Evolutionary conservation across 768 basidiomycete genomes (phyloP).

Genomic region (Aureoboletus auriporus): DNA sequence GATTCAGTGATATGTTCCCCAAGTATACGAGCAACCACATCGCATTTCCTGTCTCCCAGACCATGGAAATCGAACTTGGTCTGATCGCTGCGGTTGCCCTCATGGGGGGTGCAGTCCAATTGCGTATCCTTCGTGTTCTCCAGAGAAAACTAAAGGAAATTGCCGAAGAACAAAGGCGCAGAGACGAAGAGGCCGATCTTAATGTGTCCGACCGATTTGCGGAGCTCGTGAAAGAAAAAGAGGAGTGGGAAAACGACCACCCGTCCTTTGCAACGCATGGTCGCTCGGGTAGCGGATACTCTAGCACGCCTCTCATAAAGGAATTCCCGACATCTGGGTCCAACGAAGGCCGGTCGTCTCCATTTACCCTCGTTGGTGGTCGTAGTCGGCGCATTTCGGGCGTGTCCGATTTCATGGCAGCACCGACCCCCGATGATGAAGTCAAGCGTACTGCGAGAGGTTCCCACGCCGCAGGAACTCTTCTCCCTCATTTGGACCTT

Average conservation of each 20-base stretch:
- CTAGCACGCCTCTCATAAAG: slow-evolving; percentile 64
- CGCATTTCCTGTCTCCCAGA: slow-evolving; percentile 79
- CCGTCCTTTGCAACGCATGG: slow-evolving; percentile 58
- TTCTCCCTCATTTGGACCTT: slow-evolving; percentile 69
- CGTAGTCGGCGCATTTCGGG: slow-evolving; percentile 63
- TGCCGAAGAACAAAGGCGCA: slow-evolving; percentile 63
- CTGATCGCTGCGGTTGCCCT: slow-evolving; percentile 79
- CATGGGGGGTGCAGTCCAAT: slow-evolving; percentile 87
- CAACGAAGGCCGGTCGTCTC: slow-evolving; percentile 38
- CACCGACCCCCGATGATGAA: slow-evolving; percentile 61
- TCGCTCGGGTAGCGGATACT: slow-evolving; percentile 59
- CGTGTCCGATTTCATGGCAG: slow-evolving; percentile 69
- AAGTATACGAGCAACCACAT: slow-evolving; percentile 66
- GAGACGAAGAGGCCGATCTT: slow-evolving; percentile 72
- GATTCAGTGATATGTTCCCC: slow-evolving; percentile 76
- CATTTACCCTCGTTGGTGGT: slow-evolving; percentile 47
- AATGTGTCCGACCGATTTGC: slow-evolving; percentile 69
- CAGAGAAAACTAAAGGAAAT: slow-evolving; percentile 79
- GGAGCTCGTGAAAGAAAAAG: slow-evolving; percentile 62
- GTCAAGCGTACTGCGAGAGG: slow-evolving; percentile 46
- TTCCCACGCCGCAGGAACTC: slow-evolving; percentile 47
- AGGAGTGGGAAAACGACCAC: slow-evolving; percentile 87
- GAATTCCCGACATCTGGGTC: slow-evolving; percentile 52
- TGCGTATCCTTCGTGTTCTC: slow-evolving; percentile 78
- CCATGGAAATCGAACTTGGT: slow-evolving; percentile 92